These are phyloP conservation scores for Neonectria hederae DNA, from an alignment of 2,329 filamentous ascomycete species.

Conservation along the genomic window DNA sequence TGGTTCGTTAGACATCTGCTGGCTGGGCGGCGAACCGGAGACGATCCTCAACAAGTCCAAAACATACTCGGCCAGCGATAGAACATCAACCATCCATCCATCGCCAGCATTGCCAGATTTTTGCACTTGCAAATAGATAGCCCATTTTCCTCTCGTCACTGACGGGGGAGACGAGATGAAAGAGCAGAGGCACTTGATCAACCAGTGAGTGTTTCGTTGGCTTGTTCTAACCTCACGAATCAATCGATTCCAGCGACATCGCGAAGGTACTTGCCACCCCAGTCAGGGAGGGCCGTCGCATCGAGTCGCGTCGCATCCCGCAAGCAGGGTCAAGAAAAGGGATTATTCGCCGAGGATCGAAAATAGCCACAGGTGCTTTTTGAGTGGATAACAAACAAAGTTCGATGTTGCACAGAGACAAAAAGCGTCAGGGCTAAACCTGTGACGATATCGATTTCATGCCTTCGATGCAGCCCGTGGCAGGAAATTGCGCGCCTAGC, in stretches of 20 bases:
- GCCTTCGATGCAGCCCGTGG: neutral
- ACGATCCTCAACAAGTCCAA: neutral
- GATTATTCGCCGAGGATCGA: neutral
- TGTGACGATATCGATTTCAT: conserved; percentile 14
- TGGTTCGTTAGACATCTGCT: neutral
- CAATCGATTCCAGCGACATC: neutral
- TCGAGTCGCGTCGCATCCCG: neutral
- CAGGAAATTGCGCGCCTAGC: neutral
- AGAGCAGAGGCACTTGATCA: neutral
- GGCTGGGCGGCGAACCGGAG: neutral
- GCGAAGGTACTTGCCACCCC: neutral
- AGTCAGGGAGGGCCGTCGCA: neutral
- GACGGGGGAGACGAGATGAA: neutral
- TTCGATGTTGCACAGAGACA: conserved; percentile 13
- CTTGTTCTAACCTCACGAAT: neutral
- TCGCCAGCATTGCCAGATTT: neutral
- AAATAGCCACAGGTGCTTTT: neutral
- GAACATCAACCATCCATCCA: neutral
- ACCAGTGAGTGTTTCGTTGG: neutral
- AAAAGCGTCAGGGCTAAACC: neutral
- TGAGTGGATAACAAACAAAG: neutral
- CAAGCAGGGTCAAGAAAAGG: conserved; percentile 1
- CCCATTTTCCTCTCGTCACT: neutral
- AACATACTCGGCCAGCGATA: conserved; percentile 3
- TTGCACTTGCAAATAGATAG: neutral